Evolutionary conservation across 208 protist genomes (phyloP).

Genomic region (Acanthamoeba royreba): DNA sequence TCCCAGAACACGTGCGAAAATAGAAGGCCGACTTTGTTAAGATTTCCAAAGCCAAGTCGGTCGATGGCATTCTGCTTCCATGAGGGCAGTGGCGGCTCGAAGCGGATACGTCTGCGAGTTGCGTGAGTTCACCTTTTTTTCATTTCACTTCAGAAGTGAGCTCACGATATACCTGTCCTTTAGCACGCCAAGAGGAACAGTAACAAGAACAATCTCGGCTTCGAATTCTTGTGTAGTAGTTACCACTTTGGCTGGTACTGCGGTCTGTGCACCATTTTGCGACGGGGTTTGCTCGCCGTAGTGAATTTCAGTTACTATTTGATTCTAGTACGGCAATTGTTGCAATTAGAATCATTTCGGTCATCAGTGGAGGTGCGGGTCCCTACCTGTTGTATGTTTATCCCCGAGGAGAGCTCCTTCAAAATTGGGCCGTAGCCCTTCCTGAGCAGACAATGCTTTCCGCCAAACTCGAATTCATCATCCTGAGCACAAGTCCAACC

Average conservation of each 20-base stretch:
- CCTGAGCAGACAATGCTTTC: neutral
- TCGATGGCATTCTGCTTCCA: constrained; percentile 49
- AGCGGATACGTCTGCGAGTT: neutral
- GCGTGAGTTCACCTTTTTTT: neutral
- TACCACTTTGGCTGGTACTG: neutral
- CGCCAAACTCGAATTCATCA: constrained; percentile 47
- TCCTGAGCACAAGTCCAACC: too few relatives aligned
- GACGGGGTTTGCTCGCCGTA: neutral
- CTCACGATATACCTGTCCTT: neutral
- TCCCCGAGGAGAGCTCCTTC: neutral
- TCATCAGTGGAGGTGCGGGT: neutral
- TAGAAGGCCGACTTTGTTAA: constrained; percentile 47
- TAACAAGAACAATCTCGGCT: constrained; percentile 36
- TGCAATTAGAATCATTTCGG: neutral
- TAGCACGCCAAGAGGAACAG: constrained; percentile 38
- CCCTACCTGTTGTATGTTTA: neutral
- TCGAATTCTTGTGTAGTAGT: neutral
- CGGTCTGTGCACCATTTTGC: neutral
- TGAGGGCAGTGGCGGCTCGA: constrained; percentile 1
- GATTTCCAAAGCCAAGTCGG: constrained; percentile 40
- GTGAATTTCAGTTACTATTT: neutral
- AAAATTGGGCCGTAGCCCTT: neutral
- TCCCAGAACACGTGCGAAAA: constrained; percentile 33
- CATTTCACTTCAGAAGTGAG: neutral
- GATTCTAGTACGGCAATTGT: neutral